phyloP scores from a whole-genome alignment of 2,329 filamentous ascomycete genomes.

The Ceratocystis cacaofunesta region DNA sequence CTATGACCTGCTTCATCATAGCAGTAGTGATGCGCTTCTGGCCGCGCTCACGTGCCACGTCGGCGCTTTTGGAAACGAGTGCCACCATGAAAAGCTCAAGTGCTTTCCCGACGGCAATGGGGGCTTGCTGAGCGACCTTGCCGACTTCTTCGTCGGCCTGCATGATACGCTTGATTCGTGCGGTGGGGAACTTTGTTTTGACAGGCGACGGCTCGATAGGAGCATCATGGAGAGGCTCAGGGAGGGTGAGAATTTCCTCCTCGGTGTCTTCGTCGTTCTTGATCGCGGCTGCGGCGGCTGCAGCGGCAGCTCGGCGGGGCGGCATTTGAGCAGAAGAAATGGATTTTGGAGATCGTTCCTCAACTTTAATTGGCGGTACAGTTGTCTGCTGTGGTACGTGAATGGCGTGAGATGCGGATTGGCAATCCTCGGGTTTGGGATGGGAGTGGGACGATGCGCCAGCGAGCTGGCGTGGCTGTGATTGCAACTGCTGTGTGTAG shows the following conservation, averaged over 20 bases:
- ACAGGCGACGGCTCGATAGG: conserved; percentile 54
- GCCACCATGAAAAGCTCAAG: conserved; percentile 97
- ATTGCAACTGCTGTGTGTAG: conserved; percentile 18
- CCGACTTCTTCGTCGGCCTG: conserved; percentile 97
- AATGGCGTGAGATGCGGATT: not conserved
- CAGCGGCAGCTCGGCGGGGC: conserved; percentile 22
- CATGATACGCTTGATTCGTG: conserved; percentile 97
- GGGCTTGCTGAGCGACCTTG: conserved; percentile 94
- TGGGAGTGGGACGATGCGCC: conserved; percentile 8
- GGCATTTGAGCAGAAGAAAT: conserved; percentile 23
- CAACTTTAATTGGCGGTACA: not conserved
- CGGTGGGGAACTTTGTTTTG: conserved; percentile 90
- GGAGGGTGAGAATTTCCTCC: conserved; percentile 24
- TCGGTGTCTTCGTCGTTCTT: conserved; percentile 26
- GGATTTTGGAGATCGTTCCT: conserved; percentile 13
- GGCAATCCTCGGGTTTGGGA: conserved; percentile 4
- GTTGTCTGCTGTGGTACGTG: not conserved
- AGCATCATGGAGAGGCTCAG: conserved; percentile 18
- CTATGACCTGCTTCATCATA: conserved; percentile 84
- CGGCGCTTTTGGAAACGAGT: conserved; percentile 74
- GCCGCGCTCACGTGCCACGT: conserved; percentile 65
- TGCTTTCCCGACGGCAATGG: conserved; percentile 88
- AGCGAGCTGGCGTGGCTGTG: conserved; percentile 16
- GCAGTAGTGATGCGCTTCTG: conserved; percentile 80
- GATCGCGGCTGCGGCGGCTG: conserved; percentile 18